Percentiles rank a stretch among this genome's conserved stretches.
Evolutionary conservation across 164 flowering plant genomes (phyloP).

Genomic region (Magnolia changhungtana): DNA sequence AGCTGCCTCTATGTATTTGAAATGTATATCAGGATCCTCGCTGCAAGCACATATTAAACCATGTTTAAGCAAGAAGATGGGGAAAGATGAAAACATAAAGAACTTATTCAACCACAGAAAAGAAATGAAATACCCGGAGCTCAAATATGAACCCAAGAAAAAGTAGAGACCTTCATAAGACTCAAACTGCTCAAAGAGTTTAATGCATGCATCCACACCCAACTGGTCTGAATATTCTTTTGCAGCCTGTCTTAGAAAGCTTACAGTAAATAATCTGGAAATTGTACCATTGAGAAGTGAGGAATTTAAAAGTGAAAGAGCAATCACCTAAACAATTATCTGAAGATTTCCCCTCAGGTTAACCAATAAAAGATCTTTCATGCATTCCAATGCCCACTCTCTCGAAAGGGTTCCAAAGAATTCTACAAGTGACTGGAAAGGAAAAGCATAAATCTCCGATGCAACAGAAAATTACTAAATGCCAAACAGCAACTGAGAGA

Average conservation of each 20-base stretch:
- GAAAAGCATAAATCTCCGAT: background rate
- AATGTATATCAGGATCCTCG: conserved; percentile 99
- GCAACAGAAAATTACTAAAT: background rate
- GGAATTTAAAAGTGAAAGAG: background rate
- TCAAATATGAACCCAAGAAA: conserved; percentile 93
- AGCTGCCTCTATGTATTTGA: conserved; percentile 98
- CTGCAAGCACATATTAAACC: conserved; percentile 35
- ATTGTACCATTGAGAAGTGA: background rate
- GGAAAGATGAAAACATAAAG: conserved; percentile 1
- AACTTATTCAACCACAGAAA: background rate
- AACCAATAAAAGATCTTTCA: conserved; percentile 94
- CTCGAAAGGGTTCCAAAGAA: conserved; percentile 96
- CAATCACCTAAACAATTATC: conserved; percentile 91
- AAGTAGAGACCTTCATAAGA: conserved; percentile 98
- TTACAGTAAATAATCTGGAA: conserved; percentile 33
- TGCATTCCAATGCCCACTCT: conserved; percentile 99
- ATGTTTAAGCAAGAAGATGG: background rate
- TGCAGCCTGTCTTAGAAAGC: conserved; percentile 32
- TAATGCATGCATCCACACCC: conserved; percentile 91
- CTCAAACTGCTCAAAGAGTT: conserved; percentile 95
- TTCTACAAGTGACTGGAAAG: conserved; percentile 87
- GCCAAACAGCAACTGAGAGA: background rate
- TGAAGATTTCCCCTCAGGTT: conserved; percentile 97
- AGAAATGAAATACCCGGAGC: conserved; percentile 67
- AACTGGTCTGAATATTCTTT: conserved; percentile 96